Conservation (phyloP, 768 basidiomycete species). For the Amanita muscaria region DNA sequence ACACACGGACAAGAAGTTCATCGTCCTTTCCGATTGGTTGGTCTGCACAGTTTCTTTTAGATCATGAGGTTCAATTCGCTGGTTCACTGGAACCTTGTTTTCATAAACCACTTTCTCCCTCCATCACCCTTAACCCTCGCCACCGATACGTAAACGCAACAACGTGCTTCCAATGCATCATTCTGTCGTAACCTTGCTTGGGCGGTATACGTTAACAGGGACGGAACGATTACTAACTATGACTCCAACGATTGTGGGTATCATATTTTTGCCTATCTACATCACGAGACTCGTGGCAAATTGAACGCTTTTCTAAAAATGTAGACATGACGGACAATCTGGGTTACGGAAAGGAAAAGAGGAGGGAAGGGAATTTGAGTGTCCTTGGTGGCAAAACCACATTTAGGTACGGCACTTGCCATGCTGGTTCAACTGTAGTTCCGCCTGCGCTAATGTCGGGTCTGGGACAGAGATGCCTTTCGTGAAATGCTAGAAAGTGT, state of each 20-base stretch:
- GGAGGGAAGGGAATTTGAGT: slow-evolving; percentile 66
- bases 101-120: no score
- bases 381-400: slow-evolving; percentile 57
- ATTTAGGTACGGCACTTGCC: slow-evolving; percentile 56
- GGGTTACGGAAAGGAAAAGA: slow-evolving; percentile 71
- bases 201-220: slow-evolving; percentile 37
- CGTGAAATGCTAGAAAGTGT: slow-evolving; percentile 80
- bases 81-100: slow-evolving; percentile 3
- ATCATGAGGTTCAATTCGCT: background rate
- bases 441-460: background rate
- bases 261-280: background rate
- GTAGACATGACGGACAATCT: slow-evolving; percentile 84
- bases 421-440: background rate
- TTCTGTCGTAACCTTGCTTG: background rate
- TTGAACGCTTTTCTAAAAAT: background rate
- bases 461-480: slow-evolving; percentile 75
- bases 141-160: no score
- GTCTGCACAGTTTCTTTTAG: slow-evolving; percentile 21
- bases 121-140: no score
- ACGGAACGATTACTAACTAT: slow-evolving; percentile 87
- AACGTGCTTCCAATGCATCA: background rate
- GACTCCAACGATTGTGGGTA: slow-evolving; percentile 88
- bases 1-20: slow-evolving; percentile 71
- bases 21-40: slow-evolving; percentile 87
- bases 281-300: background rate